These are phyloP conservation scores for Claviceps paspali DNA, from an alignment of 2,329 filamentous ascomycete genomes.

Conservation along the genomic window DNA sequence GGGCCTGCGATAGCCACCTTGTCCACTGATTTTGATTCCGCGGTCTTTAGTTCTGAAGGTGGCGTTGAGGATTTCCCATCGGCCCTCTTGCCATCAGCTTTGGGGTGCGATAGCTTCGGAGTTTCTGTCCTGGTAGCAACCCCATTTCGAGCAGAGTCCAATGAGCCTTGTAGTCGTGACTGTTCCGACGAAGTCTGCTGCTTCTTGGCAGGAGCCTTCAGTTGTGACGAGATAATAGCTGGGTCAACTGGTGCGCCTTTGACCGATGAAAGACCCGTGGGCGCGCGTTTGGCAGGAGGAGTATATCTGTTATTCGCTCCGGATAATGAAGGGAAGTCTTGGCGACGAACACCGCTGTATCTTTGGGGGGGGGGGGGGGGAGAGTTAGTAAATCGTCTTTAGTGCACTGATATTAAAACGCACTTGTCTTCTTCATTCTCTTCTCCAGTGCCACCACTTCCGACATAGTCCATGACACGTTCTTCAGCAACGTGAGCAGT, in stretches of 20 bases:
- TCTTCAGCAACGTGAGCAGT: conserved; percentile 86
- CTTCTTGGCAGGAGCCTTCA: conserved; percentile 35
- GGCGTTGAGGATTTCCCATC: conserved; percentile 13
- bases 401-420: background rate
- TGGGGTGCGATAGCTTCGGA: conserved; percentile 15
- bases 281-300: conserved; percentile 73
- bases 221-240: conserved; percentile 78
- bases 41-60: conserved; percentile 16
- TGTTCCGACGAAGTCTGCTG: conserved; percentile 13
- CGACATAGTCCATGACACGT: conserved; percentile 54
- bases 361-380: conserved; percentile 23
- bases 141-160: conserved; percentile 18
- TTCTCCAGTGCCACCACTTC: conserved; percentile 46
- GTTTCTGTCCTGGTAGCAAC: conserved; percentile 13
- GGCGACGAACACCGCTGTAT: conserved; percentile 82
- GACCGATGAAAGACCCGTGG: conserved; percentile 57
- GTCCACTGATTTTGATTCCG: conserved; percentile 13
- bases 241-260: conserved; percentile 69
- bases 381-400: conserved; percentile 8
- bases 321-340: conserved; percentile 53
- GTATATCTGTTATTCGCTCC: conserved; percentile 58
- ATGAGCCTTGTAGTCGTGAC: conserved; percentile 9
- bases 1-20: conserved; percentile 14
- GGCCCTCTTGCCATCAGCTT: conserved; percentile 17
- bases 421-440: conserved; percentile 90